Evolutionary conservation across 2,329 filamentous ascomycete species (phyloP).

Genomic region (Biscogniauxia marginata): DNA sequence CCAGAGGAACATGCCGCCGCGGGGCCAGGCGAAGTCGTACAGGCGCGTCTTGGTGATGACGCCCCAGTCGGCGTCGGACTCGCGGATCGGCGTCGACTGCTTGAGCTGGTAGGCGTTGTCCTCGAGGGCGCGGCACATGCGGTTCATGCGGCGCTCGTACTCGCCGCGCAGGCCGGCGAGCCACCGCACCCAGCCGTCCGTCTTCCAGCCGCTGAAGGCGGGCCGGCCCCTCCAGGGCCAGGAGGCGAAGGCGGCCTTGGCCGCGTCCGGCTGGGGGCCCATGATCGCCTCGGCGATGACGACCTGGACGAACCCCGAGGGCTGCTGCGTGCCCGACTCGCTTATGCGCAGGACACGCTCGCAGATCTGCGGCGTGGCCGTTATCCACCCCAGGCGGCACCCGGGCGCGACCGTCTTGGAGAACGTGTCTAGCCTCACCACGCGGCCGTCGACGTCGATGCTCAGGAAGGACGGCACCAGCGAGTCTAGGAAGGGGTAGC

Average conservation of each 20-base stretch:
- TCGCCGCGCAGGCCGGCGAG: slow-evolving; percentile 77
- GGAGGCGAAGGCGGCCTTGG: slow-evolving; percentile 41
- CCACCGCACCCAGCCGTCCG: slow-evolving; percentile 88
- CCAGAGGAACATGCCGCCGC: slow-evolving; percentile 94
- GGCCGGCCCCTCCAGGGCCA: slow-evolving; percentile 48
- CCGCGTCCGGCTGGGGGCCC: slow-evolving; percentile 59
- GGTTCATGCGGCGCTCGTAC: slow-evolving; percentile 82
- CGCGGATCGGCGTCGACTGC: slow-evolving; percentile 49
- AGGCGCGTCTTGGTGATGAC: slow-evolving; percentile 73
- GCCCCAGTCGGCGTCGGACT: slow-evolving; percentile 63
- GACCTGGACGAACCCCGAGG: slow-evolving; percentile 85
- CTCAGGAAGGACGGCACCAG: slow-evolving; percentile 80
- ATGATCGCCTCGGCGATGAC: slow-evolving; percentile 77
- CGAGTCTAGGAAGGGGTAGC: slow-evolving; percentile 78
- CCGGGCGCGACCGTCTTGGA: slow-evolving; percentile 91
- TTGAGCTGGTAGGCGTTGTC: slow-evolving; percentile 65
- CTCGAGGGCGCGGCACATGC: slow-evolving; percentile 74
- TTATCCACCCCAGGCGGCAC: slow-evolving; percentile 88
- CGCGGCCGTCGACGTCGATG: slow-evolving; percentile 80
- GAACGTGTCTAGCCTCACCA: slow-evolving; percentile 88
- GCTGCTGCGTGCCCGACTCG: slow-evolving; percentile 77
- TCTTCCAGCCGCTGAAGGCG: slow-evolving; percentile 65
- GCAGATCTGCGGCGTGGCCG: slow-evolving; percentile 74
- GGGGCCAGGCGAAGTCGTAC: slow-evolving; percentile 75
- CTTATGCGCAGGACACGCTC: slow-evolving; percentile 73